Conservation (phyloP, 2,329 filamentous ascomycete genomes). For the Ophiostoma quercus region DNA sequence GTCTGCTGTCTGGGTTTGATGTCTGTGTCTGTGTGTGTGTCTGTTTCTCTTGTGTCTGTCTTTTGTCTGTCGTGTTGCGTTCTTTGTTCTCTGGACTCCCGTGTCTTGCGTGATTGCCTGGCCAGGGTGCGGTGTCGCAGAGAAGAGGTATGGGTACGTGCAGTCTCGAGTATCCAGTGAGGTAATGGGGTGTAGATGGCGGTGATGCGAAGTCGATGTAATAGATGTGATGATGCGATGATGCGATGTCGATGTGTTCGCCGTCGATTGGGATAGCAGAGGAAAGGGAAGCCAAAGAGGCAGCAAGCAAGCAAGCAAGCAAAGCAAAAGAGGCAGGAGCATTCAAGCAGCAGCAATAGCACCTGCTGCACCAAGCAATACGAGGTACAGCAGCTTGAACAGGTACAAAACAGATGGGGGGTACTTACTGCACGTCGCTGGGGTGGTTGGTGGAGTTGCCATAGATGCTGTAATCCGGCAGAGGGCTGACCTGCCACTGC, state of each 20-base stretch:
- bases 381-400: constrained; percentile 3
- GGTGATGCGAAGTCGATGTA: not conserved
- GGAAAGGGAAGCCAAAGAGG: not conserved
- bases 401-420: constrained; percentile 23
- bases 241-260: too few relatives aligned
- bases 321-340: not conserved
- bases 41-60: not conserved
- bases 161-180: too few relatives aligned
- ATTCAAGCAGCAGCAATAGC: not conserved
- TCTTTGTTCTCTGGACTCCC: not conserved
- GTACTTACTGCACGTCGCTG: constrained; percentile 56
- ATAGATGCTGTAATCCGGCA: constrained; percentile 57
- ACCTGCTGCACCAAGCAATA: not conserved
- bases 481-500: constrained; percentile 57
- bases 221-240: too few relatives aligned
- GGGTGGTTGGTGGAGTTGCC: constrained; percentile 49
- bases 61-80: constrained; percentile 1
- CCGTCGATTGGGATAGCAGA: not conserved
- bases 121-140: not conserved
- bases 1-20: too few relatives aligned
- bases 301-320: not conserved
- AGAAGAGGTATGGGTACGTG: not conserved
- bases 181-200: too few relatives aligned
- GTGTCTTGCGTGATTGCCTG: not conserved
- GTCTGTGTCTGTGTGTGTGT: too few relatives aligned